These are phyloP conservation scores for Lotmaria passim DNA, from an alignment of 208 protist genomes.

Conservation along the genomic window DNA sequence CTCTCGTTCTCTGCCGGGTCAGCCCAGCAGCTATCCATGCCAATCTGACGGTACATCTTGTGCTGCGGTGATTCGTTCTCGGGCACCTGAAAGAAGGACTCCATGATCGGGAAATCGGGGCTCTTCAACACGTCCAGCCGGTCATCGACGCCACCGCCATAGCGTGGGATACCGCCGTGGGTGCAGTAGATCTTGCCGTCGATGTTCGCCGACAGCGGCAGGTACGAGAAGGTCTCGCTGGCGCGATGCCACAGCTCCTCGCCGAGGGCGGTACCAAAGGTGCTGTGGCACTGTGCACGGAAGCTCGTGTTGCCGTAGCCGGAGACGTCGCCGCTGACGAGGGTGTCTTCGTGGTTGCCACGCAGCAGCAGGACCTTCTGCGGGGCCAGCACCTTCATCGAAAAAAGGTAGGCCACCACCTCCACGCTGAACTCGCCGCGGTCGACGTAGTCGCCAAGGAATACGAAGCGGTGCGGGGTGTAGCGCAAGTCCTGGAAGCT, in stretches of 20 bases:
- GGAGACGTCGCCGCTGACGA: constrained; percentile 91
- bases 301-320: constrained; percentile 92
- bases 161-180: constrained; percentile 94
- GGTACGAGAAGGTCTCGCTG: constrained; percentile 82
- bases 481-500: constrained; percentile 92
- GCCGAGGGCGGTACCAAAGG: constrained; percentile 83
- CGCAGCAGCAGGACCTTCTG: constrained; percentile 93
- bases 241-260: constrained; percentile 90
- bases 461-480: constrained; percentile 95
- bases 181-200: constrained; percentile 94
- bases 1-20: constrained; percentile 90
- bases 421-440: constrained; percentile 94
- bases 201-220: constrained; percentile 93
- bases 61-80: constrained; percentile 68
- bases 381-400: constrained; percentile 92
- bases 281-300: constrained; percentile 81
- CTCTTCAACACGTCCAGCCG: constrained; percentile 68
- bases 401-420: constrained; percentile 91
- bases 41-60: constrained; percentile 73
- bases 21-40: constrained; percentile 92
- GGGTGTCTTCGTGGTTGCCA: constrained; percentile 94
- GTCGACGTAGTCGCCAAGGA: constrained; percentile 99
- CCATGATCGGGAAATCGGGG: constrained; percentile 79
- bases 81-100: constrained; percentile 86
- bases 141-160: constrained; percentile 82